A percentile compares a stretch with the other conserved stretches of the same genome.
Conservation (phyloP, 2,329 filamentous ascomycete genomes). For the Myotisia sp. region DNA sequence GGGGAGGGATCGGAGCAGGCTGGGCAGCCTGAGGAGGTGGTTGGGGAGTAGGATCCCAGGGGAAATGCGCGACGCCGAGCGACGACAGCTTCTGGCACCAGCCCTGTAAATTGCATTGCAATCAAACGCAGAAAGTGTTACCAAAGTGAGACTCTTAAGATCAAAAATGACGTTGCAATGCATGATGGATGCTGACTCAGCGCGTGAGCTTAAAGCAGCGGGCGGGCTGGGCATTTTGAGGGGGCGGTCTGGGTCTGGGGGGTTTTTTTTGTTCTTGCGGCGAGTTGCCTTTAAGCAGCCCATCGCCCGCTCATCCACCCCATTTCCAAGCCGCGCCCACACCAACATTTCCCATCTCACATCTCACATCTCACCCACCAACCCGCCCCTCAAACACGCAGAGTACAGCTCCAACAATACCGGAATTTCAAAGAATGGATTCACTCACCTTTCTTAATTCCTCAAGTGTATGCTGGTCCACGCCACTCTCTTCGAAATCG, state of each 20-base stretch:
- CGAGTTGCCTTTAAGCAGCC: constrained; percentile 24
- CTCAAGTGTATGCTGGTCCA: constrained; percentile 72
- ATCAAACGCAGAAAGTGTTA: no score
- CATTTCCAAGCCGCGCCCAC: constrained; percentile 33
- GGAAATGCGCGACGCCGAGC: constrained; percentile 73
- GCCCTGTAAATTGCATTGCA: constrained; percentile 41
- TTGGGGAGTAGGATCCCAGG: constrained; percentile 83
- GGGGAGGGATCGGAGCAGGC: constrained; percentile 26
- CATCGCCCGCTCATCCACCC: constrained; percentile 24
- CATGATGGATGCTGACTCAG: neutral
- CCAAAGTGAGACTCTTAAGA: no score
- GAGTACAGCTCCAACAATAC: neutral
- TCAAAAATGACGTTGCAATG: constrained; percentile 1
- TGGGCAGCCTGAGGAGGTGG: constrained; percentile 31
- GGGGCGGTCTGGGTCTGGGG: no score
- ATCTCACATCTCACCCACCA: constrained; percentile 3
- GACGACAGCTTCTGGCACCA: constrained; percentile 88
- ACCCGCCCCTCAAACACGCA: neutral
- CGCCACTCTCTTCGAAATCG: constrained; percentile 93
- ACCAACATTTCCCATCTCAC: neutral
- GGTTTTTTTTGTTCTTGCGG: no score
- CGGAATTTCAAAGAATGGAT: neutral
- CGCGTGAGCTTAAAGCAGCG: neutral
- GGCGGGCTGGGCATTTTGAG: constrained; percentile 1
- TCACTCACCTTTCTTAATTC: constrained; percentile 73